These are phyloP conservation scores for Parathielavia hyrcaniae DNA, from an alignment of 495 filamentous ascomycete species.

Conservation along the genomic window DNA sequence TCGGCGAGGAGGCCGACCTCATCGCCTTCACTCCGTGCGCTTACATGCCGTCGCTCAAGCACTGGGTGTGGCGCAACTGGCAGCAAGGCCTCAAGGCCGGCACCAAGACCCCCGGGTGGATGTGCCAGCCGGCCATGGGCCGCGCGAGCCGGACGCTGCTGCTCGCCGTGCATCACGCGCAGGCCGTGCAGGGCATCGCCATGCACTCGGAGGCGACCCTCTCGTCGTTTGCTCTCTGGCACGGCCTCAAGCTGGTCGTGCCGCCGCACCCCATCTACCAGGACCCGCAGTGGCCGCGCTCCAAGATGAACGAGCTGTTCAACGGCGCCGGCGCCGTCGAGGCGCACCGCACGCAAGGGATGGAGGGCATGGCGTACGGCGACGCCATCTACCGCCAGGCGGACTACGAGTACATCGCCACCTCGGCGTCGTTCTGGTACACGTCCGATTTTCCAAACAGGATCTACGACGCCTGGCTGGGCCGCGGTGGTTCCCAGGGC, in stretches of 20 bases:
- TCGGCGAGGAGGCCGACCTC: slow-evolving; percentile 9
- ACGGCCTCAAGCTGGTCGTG: slow-evolving; percentile 6
- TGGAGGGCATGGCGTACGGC: background rate
- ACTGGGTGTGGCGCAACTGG: slow-evolving; percentile 8
- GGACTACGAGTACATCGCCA: background rate
- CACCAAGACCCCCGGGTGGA: slow-evolving; percentile 1
- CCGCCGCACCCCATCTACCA: slow-evolving; percentile 4
- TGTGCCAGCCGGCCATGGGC: slow-evolving; percentile 11
- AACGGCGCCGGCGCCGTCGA: background rate
- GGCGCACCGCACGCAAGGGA: background rate
- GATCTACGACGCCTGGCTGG: slow-evolving; percentile 9
- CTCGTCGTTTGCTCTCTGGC: slow-evolving; percentile 8
- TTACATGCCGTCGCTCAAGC: background rate
- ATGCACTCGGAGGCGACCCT: slow-evolving; percentile 7
- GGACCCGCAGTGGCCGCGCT: slow-evolving; percentile 6
- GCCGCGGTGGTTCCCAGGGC: background rate
- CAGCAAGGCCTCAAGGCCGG: background rate
- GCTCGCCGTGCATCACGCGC: slow-evolving; percentile 3
- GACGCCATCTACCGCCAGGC: background rate
- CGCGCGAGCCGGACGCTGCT: slow-evolving; percentile 3
- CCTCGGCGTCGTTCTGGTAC: slow-evolving; percentile 6
- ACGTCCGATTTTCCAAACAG: slow-evolving; percentile 1
- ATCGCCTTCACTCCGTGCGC: slow-evolving; percentile 2
- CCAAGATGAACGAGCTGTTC: slow-evolving; percentile 7
- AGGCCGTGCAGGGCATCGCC: background rate